Evolutionary conservation across 2,329 filamentous ascomycete species (phyloP), one percentile per base, ranked within the genome.

Genomic region (Stagonosporopsis rhizophila): DNA sequence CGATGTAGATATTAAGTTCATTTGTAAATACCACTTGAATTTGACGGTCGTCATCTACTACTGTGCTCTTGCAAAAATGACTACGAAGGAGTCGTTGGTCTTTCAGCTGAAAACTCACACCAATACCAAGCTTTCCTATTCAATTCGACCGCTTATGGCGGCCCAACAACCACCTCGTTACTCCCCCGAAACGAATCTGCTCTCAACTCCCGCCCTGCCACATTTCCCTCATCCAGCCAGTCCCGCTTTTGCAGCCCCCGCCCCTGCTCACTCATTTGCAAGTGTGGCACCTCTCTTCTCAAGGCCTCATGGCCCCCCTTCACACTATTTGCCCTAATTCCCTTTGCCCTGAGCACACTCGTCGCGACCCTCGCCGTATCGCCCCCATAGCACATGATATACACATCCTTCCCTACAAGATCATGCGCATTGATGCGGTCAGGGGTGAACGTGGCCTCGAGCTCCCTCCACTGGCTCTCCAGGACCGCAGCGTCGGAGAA

Each of bases 361-460:
- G 62, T 64, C 11, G 64, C 62, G 4, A 64, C 62, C 11, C 62
- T 52, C 17, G 62, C 61, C 2, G 62, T 64, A 27, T 67, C 64
- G 6, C 64, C 62, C 7, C 55, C 28, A 40, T 67, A 67, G 38
- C 62, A 67, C 14, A 66, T 47, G 3, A 66, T 28, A 25, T 59
- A 64, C 5, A 67, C 61, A 14, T 64, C 56, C 25, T 62, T 65
- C 7, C 58, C 62, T 8, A 40, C 42, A 20, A 67, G 61, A 19
- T 65, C 61, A 32, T 67, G 55, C 15, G 62, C 62, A 27, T 45
- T 64, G 38, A 67, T 59, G 11, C 58, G 58, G 15, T 65, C 63
- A 3, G 11, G 11, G 1, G 61, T 65, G 20, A 67, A 64, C 4
- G 61, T 62, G 8, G 50, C 47, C 15, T 64, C 61, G 9, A 67